Evolutionary conservation across 129 eudicot species (phyloP).

Genomic region (Flaveria trinervia): DNA sequence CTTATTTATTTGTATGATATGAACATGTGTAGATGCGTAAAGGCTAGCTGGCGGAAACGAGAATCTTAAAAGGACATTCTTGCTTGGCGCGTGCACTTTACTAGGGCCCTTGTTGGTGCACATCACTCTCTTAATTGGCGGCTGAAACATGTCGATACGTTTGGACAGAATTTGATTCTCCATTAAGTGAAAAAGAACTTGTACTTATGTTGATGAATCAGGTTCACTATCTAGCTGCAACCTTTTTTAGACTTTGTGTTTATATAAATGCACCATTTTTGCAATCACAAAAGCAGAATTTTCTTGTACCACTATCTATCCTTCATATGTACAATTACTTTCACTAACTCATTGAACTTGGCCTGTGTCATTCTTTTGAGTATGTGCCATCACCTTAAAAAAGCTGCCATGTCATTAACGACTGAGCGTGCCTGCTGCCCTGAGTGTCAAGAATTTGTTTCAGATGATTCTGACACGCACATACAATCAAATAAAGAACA

Average conservation of each 20-base stretch:
- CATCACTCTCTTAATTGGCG: neutral
- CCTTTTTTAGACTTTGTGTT: constrained; percentile 11
- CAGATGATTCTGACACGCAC: constrained; percentile 15
- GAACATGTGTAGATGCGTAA: constrained; percentile 23
- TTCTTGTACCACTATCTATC: neutral
- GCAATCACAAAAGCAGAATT: constrained; percentile 15
- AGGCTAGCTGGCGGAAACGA: constrained; percentile 13
- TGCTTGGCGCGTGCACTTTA: constrained; percentile 10
- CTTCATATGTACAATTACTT: constrained; percentile 9
- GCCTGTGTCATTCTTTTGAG: neutral
- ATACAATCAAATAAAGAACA: neutral
- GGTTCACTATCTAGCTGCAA: constrained; percentile 14
- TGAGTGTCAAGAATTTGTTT: constrained; percentile 29
- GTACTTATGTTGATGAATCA: constrained; percentile 20
- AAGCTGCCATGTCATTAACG: constrained; percentile 20
- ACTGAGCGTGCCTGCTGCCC: constrained; percentile 30
- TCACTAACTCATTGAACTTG: constrained; percentile 17
- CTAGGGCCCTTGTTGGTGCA: constrained; percentile 22
- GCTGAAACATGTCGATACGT: constrained; percentile 12
- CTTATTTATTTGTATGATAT: neutral
- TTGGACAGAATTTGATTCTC: constrained; percentile 23
- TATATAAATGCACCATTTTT: constrained; percentile 23
- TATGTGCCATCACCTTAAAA: constrained; percentile 5
- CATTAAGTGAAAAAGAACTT: neutral
- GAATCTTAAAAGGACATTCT: constrained; percentile 21